Evolutionary conservation across 306 rosid species (phyloP).

Genomic region (Vachellia collinsii): DNA sequence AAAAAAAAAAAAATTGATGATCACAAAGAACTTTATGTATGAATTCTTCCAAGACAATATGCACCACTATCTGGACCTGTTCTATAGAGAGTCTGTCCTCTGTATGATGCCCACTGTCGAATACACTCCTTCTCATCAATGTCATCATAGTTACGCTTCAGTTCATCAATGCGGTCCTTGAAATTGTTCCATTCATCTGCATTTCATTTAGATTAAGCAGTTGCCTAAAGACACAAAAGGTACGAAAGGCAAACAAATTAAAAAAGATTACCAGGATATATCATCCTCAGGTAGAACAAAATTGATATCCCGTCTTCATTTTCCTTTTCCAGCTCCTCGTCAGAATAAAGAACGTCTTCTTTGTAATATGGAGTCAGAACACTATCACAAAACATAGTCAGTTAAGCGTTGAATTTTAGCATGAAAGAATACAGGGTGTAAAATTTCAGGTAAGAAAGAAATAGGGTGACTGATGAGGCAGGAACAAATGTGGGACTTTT

Average conservation of each 20-base stretch:
- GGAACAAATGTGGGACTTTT: background rate
- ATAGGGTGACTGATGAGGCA: background rate
- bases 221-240: background rate
- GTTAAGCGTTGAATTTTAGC: background rate
- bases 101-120: conserved; percentile 73
- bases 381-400: conserved; percentile 46
- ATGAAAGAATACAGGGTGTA: background rate
- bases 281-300: conserved; percentile 70
- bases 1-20: background rate
- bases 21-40: conserved; percentile 21
- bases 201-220: conserved; percentile 19
- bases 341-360: conserved; percentile 73
- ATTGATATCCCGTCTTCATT: conserved; percentile 76
- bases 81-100: conserved; percentile 76
- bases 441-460: background rate
- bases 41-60: conserved; percentile 1
- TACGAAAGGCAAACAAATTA: conserved; percentile 9
- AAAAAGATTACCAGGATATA: conserved; percentile 60
- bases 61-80: conserved; percentile 55
- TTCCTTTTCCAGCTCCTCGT: conserved; percentile 54
- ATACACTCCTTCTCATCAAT: conserved; percentile 38
- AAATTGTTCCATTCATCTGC: conserved; percentile 76
- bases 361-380: conserved; percentile 80
- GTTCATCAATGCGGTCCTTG: conserved; percentile 43
- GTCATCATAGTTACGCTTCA: background rate